A percentile compares a stretch with the other conserved stretches of the same genome.
These are phyloP conservation scores for Cladosporium sphaerospermum DNA, from an alignment of 2,329 filamentous ascomycete species.

Conservation along the genomic window DNA sequence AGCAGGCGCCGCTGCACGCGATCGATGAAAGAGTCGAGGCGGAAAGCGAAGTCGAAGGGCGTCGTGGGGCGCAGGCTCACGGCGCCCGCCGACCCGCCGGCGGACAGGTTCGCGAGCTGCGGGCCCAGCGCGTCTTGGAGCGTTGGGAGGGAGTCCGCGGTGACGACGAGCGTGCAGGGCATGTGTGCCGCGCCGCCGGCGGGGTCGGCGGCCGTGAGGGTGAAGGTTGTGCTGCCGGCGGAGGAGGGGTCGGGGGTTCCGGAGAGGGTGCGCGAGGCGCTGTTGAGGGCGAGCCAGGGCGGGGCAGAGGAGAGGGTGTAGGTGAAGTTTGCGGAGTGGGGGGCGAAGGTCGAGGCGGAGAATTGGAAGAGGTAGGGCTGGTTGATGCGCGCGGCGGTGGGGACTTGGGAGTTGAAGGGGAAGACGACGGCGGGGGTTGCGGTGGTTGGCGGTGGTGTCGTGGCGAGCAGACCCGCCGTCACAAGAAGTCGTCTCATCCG, in stretches of 20 bases:
- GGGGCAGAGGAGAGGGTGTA: constrained; percentile 64
- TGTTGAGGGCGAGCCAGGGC: constrained; percentile 68
- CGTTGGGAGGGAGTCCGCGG: constrained; percentile 49
- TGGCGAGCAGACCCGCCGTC: background rate
- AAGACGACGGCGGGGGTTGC: constrained; percentile 47
- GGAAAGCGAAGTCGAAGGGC: constrained; percentile 38
- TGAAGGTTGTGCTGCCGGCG: constrained; percentile 55
- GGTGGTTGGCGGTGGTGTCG: background rate
- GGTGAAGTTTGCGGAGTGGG: constrained; percentile 48
- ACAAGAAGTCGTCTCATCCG: background rate
- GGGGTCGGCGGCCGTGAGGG: constrained; percentile 62
- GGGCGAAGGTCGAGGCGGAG: constrained; percentile 66
- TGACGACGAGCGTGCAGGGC: constrained; percentile 66
- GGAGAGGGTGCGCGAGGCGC: constrained; percentile 56
- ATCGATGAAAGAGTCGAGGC: constrained; percentile 53
- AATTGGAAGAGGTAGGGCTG: constrained; percentile 66
- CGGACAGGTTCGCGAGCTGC: constrained; percentile 43
- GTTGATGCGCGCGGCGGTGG: constrained; percentile 66
- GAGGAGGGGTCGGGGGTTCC: constrained; percentile 60
- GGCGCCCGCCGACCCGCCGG: too few relatives aligned
- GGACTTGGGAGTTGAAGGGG: constrained; percentile 78
- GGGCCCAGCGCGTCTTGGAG: constrained; percentile 52
- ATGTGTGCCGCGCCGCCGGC: constrained; percentile 61
- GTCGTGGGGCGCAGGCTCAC: too few relatives aligned
- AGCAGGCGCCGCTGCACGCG: constrained; percentile 42